These are phyloP conservation scores for Carex littledalei DNA, from an alignment of 176 grass and related monocot genomes.

Conservation along the genomic window DNA sequence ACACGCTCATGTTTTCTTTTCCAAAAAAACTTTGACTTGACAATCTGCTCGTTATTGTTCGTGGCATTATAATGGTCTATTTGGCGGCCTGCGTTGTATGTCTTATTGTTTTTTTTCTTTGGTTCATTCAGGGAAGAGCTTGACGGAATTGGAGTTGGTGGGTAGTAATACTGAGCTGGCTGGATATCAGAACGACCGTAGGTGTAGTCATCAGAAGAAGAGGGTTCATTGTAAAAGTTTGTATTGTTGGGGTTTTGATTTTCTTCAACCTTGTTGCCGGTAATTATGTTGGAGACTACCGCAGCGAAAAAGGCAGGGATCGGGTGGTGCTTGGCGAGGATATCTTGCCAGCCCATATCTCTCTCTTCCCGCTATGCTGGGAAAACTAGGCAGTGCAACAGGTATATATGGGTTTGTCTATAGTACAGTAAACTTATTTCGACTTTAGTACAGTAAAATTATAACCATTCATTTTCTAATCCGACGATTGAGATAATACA, in stretches of 20 bases:
- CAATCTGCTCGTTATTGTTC: neutral
- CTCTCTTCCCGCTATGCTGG: neutral
- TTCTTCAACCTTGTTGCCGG: neutral
- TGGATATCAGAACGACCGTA: neutral
- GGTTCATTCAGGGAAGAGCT: neutral
- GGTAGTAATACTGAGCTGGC: constrained; percentile 3
- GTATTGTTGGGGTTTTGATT: neutral
- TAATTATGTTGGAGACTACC: constrained; percentile 13
- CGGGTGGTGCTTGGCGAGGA: neutral
- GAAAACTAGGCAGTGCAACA: neutral
- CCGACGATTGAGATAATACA: no score
- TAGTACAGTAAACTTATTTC: no score
- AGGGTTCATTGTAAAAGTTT: neutral
- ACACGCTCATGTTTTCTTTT: neutral
- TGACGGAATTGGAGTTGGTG: neutral
- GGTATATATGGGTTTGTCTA: no score
- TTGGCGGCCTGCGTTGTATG: neutral
- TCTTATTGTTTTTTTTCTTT: neutral
- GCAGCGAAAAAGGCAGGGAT: neutral
- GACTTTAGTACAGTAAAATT: no score
- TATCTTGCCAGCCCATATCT: constrained; percentile 20
- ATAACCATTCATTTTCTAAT: no score
- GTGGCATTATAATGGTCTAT: neutral
- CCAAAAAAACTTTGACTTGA: neutral
- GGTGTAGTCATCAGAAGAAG: neutral